Percentiles rank a stretch among this genome's conserved stretches.
Conservation (phyloP, 148 eudicot genomes). For the Diospyros lotus region DNA sequence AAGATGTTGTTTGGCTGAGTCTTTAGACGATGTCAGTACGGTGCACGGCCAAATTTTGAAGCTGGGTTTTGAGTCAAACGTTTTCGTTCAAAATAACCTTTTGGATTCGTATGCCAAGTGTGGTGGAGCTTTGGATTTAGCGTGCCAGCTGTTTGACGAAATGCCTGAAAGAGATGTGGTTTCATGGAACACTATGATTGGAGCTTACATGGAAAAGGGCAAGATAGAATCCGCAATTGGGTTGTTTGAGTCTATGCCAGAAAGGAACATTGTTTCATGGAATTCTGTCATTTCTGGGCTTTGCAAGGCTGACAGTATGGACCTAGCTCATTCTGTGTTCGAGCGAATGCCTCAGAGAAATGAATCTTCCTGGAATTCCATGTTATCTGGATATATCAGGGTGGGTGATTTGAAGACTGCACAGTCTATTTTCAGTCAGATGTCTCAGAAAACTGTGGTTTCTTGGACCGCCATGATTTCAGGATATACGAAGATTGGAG, state of each 20-base stretch:
- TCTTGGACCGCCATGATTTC: conserved; percentile 42
- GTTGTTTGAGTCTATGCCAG: conserved; percentile 33
- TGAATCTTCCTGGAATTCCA: conserved; percentile 33
- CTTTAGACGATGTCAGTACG: conserved; percentile 11
- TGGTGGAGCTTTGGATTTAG: conserved; percentile 17
- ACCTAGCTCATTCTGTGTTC: conserved; percentile 20
- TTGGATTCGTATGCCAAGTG: conserved; percentile 29
- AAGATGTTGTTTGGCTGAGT: conserved; percentile 17
- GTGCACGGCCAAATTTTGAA: conserved; percentile 25
- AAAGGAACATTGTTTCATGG: conserved; percentile 28
- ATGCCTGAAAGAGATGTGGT: conserved; percentile 34
- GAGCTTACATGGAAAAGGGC: conserved; percentile 29
- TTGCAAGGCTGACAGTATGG: conserved; percentile 23
- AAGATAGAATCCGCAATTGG: conserved; percentile 20
- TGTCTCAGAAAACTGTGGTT: conserved; percentile 27
- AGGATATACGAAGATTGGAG: conserved; percentile 22
- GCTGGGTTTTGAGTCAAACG: conserved; percentile 22
- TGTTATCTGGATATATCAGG: conserved; percentile 31
- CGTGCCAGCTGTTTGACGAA: conserved; percentile 26
- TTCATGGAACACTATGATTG: conserved; percentile 36
- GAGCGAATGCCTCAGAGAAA: conserved; percentile 28
- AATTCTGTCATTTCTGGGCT: conserved; percentile 27
- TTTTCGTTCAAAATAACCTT: conserved; percentile 25
- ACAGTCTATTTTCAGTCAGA: conserved; percentile 19
- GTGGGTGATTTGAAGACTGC: conserved; percentile 25